These are phyloP conservation scores for Cercospora nicotianae DNA, from an alignment of 2,329 filamentous ascomycete species.

Conservation along the genomic window DNA sequence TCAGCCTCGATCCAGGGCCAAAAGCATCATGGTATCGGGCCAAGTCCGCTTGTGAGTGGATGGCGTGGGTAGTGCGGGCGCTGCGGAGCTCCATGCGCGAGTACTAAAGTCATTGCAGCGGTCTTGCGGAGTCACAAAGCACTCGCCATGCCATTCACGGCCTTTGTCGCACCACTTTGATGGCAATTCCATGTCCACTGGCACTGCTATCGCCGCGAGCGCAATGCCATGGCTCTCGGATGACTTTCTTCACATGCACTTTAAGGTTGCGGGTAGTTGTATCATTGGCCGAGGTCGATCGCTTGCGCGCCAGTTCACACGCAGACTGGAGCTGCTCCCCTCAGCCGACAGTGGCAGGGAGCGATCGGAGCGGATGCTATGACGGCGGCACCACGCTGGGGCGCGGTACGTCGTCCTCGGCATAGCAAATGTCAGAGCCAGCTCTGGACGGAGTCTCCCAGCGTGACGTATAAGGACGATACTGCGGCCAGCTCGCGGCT, in stretches of 20 bases:
- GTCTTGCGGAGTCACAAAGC: slow-evolving; percentile 11
- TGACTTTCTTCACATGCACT: slow-evolving; percentile 13
- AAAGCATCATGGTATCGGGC: slow-evolving; percentile 15
- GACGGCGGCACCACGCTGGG: slow-evolving; percentile 19
- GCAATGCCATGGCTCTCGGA: slow-evolving; percentile 7
- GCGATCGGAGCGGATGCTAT: slow-evolving; percentile 23
- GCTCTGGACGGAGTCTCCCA: slow-evolving; percentile 19
- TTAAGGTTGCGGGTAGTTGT: slow-evolving; percentile 17
- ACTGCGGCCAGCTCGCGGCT: slow-evolving; percentile 16
- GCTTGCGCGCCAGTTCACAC: slow-evolving; percentile 15
- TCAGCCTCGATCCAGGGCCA: neutral
- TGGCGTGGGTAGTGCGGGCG: slow-evolving; percentile 18
- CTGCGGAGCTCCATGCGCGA: slow-evolving; percentile 16
- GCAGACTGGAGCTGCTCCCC: slow-evolving; percentile 10
- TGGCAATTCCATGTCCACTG: slow-evolving; percentile 3
- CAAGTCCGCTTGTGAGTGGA: slow-evolving; percentile 16
- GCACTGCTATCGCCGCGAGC: slow-evolving; percentile 5
- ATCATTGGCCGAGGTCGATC: slow-evolving; percentile 18
- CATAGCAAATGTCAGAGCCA: slow-evolving; percentile 13
- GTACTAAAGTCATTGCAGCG: slow-evolving; percentile 16
- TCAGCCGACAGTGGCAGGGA: slow-evolving; percentile 19
- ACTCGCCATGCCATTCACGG: slow-evolving; percentile 1
- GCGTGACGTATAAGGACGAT: slow-evolving; percentile 29
- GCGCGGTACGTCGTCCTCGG: slow-evolving; percentile 21
- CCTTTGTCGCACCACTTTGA: slow-evolving; percentile 12